These are phyloP conservation scores for Neurospora sp. DNA, from an alignment of 495 filamentous ascomycete species.

Conservation along the genomic window DNA sequence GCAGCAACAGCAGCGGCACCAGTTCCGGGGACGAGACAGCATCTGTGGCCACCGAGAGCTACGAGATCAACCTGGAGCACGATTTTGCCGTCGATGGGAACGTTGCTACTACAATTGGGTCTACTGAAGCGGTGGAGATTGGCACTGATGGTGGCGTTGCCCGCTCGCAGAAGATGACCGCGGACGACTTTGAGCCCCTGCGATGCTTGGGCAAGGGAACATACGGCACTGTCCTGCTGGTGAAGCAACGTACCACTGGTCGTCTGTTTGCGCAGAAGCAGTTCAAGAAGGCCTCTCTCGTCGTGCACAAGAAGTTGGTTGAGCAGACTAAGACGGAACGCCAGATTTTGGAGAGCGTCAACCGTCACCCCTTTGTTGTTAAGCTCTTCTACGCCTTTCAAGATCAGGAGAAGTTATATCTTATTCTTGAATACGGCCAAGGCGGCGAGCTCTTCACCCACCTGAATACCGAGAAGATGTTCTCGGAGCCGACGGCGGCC, in stretches of 20 bases:
- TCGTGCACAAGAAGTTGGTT: conserved; percentile 83
- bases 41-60: conserved; percentile 47
- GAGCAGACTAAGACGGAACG: conserved; percentile 98
- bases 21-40: conserved; percentile 31
- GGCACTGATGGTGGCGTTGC: conserved; percentile 28
- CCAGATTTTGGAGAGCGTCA: conserved; percentile 85
- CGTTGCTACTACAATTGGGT: not conserved
- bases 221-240: conserved; percentile 85
- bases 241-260: conserved; percentile 77
- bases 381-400: conserved; percentile 98
- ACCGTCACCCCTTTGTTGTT: conserved; percentile 91
- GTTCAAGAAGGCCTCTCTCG: conserved; percentile 88
- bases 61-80: conserved; percentile 78
- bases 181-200: conserved; percentile 82
- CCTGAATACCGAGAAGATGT: conserved; percentile 83
- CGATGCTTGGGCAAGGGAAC: conserved; percentile 95
- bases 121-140: conserved; percentile 45
- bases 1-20: conserved; percentile 17
- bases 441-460: conserved; percentile 92
- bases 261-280: conserved; percentile 96
- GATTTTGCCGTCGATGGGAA: conserved; percentile 52
- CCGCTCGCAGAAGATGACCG: conserved; percentile 68
- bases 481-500: conserved; percentile 72
- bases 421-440: conserved; percentile 97
- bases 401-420: conserved; percentile 93